Conservation (phyloP, 2,329 filamentous ascomycete species). For the Penicillium glabrum region DNA sequence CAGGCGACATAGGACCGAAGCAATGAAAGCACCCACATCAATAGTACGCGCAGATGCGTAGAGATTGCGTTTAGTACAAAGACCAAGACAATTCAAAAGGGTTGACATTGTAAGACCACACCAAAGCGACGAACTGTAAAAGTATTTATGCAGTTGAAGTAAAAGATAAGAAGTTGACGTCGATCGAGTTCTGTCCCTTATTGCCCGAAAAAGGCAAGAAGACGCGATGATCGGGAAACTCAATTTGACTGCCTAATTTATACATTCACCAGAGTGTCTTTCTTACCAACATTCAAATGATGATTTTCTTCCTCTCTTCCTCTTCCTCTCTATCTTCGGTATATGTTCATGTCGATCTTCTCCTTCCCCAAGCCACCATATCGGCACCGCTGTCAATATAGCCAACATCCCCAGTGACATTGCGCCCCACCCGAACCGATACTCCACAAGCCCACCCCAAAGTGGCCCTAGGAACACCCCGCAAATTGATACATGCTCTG, state of each 20-base stretch:
- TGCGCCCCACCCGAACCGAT: conserved; percentile 32
- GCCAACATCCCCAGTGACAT: conserved; percentile 31
- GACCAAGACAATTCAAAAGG: background rate
- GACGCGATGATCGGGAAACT: conserved; percentile 14
- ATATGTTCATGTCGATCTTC: background rate
- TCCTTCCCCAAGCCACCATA: conserved; percentile 20
- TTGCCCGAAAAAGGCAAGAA: conserved; percentile 8
- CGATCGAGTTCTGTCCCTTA: background rate
- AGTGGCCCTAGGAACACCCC: conserved; percentile 61
- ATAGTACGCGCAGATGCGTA: background rate
- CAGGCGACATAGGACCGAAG: background rate
- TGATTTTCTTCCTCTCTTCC: background rate
- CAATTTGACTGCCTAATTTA: conserved; percentile 3
- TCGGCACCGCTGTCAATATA: conserved; percentile 27
- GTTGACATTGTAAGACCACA: background rate
- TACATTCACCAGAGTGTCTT: background rate
- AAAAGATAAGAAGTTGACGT: background rate
- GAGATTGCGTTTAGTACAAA: background rate
- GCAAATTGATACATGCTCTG: conserved; percentile 63
- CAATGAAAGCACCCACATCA: background rate
- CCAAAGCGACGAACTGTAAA: background rate
- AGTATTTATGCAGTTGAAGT: background rate
- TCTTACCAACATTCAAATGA: background rate
- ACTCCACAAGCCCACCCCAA: conserved; percentile 49
- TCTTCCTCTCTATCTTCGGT: background rate